Evolutionary conservation across 208 protist species (phyloP).

Genomic region (Crithidia acanthocephali): DNA sequence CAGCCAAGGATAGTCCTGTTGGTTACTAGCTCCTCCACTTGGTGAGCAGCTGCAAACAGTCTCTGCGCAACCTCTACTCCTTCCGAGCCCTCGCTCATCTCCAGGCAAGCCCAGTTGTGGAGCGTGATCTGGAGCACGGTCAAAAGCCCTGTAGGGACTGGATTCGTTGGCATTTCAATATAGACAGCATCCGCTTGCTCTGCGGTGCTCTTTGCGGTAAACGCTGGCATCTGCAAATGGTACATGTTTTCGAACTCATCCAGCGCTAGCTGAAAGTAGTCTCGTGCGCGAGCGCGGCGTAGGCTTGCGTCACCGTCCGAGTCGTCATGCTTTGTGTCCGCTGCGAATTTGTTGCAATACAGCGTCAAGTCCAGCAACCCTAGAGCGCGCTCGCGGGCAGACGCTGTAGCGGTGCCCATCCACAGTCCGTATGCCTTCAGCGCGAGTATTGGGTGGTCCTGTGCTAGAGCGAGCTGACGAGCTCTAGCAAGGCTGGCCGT

Average conservation of each 20-base stretch:
- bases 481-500: constrained; percentile 11
- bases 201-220: not conserved
- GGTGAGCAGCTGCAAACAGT: constrained; percentile 9
- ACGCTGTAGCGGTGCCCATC: constrained; percentile 3
- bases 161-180: not conserved
- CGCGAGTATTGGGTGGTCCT: constrained; percentile 40
- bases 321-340: not conserved
- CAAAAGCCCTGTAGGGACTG: constrained; percentile 33
- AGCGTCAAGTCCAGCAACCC: constrained; percentile 33
- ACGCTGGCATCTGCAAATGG: not conserved
- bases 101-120: constrained; percentile 65
- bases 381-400: constrained; percentile 7
- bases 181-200: not conserved
- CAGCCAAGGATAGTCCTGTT: not conserved
- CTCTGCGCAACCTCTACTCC: constrained; percentile 9
- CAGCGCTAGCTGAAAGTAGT: constrained; percentile 36
- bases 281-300: constrained; percentile 10
- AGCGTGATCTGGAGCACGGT: constrained; percentile 53
- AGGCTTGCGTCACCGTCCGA: not conserved
- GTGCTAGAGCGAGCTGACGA: constrained; percentile 17
- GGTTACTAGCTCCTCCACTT: constrained; percentile 15
- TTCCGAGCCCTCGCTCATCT: constrained; percentile 21
- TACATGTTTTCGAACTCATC: constrained; percentile 25
- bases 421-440: constrained; percentile 45
- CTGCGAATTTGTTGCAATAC: constrained; percentile 35